Percentiles rank a stretch among this genome's conserved stretches.
These are phyloP conservation scores for Tetrapisispora phaffii DNA, from an alignment of 805 yeast genomes.

Conservation along the genomic window DNA sequence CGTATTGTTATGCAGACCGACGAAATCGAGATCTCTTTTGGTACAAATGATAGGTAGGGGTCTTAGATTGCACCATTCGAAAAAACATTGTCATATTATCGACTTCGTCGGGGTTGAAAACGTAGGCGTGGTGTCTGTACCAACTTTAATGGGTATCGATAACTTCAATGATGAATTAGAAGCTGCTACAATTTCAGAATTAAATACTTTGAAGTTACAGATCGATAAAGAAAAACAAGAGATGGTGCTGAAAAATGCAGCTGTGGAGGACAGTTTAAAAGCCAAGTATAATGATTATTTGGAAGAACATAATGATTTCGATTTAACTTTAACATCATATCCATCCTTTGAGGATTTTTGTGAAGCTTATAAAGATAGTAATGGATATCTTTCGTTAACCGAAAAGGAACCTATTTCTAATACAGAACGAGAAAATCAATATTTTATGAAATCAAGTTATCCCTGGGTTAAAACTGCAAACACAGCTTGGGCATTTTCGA, in stretches of 20 bases:
- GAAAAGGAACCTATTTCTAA: not conserved
- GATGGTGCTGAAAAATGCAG: slow-evolving; percentile 6
- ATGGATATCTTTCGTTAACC: not conserved
- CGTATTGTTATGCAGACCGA: slow-evolving; percentile 68
- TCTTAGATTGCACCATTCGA: slow-evolving; percentile 50
- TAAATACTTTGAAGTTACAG: slow-evolving; percentile 20
- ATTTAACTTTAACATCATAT: slow-evolving; percentile 31
- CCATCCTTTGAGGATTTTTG: slow-evolving; percentile 32
- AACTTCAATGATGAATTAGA: slow-evolving; percentile 16
- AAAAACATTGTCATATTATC: slow-evolving; percentile 58
- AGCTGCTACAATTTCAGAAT: slow-evolving; percentile 28
- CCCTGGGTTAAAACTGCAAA: slow-evolving; percentile 30
- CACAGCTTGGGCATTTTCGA: slow-evolving; percentile 27
- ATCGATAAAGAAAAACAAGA: slow-evolving; percentile 10
- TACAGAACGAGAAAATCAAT: slow-evolving; percentile 11
- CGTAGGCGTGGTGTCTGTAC: slow-evolving; percentile 47
- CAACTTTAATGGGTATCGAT: slow-evolving; percentile 37
- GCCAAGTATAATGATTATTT: slow-evolving; percentile 11
- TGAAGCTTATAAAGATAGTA: slow-evolving; percentile 1
- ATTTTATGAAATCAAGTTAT: slow-evolving; percentile 20
- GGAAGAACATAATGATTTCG: slow-evolving; percentile 14
- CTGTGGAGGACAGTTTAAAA: slow-evolving; percentile 2
- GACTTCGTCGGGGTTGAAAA: slow-evolving; percentile 62
- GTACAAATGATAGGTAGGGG: slow-evolving; percentile 93
- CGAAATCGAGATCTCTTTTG: slow-evolving; percentile 59